phyloP scores from a whole-genome alignment of 1,284 basidiomycete species.

The Fistulinella cinereoalba region DNA sequence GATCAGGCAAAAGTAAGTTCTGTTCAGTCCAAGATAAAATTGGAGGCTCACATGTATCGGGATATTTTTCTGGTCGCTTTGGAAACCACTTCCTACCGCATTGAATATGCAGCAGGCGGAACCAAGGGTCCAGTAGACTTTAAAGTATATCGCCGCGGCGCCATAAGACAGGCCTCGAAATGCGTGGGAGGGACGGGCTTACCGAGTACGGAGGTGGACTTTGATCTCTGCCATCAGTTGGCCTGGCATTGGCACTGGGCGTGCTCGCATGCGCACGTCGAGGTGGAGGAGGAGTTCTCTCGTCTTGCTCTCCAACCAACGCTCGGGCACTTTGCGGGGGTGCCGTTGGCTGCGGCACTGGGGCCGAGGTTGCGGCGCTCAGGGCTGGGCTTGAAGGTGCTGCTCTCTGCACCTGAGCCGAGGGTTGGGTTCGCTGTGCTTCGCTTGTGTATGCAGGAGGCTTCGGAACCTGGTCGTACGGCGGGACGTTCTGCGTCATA shows the following conservation, averaged over 20 bases:
- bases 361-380: neutral
- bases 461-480: conserved; percentile 6
- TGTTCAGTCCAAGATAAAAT: conserved; percentile 4
- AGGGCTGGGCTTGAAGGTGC: neutral
- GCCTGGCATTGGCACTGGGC: neutral
- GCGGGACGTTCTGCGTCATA: neutral
- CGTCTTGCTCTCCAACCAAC: neutral
- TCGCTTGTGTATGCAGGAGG: neutral
- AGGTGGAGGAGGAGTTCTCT: neutral
- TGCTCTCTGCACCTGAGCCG: neutral
- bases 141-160: neutral
- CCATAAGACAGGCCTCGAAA: neutral
- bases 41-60: neutral
- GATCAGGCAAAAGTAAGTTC: neutral
- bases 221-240: neutral
- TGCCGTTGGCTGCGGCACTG: neutral
- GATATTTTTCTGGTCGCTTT: neutral
- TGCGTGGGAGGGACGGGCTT: conserved; percentile 1
- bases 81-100: neutral
- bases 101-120: conserved; percentile 1
- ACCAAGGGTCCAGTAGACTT: conserved; percentile 11
- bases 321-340: neutral
- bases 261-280: neutral
- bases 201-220: conserved; percentile 27
- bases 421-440: neutral